Percentiles rank a stretch among this genome's conserved stretches.
These are phyloP conservation scores for Pythium scleroteichum DNA, from an alignment of 352 stramenopile genomes.

Conservation along the genomic window DNA sequence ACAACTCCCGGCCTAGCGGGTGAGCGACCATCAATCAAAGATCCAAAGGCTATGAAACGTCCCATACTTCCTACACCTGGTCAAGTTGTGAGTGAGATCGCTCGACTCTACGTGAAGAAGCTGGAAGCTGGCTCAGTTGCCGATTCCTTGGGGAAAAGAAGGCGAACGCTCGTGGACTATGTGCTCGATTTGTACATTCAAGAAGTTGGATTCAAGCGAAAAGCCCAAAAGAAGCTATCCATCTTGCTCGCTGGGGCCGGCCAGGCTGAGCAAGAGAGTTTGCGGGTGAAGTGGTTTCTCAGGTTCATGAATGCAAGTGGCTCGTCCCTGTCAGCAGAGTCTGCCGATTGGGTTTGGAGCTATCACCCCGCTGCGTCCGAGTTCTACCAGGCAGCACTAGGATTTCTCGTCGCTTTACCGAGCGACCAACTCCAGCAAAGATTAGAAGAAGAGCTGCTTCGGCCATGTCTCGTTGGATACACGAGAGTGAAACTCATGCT, in stretches of 20 bases:
- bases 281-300: constrained; percentile 69
- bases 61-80: constrained; percentile 17
- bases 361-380: constrained; percentile 48
- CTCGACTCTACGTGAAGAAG: constrained; percentile 64
- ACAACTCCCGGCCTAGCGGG: constrained; percentile 3
- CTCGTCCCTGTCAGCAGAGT: background rate
- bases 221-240: constrained; percentile 57
- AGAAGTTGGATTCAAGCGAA: constrained; percentile 63
- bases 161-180: constrained; percentile 49
- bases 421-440: constrained; percentile 37
- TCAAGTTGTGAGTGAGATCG: constrained; percentile 57
- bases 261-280: constrained; percentile 42
- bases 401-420: constrained; percentile 42
- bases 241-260: constrained; percentile 49
- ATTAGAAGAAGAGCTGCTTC: constrained; percentile 50
- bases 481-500: constrained; percentile 41
- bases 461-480: constrained; percentile 47
- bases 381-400: constrained; percentile 55
- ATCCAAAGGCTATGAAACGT: background rate
- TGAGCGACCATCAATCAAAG: constrained; percentile 8
- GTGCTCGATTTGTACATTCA: constrained; percentile 56
- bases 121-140: constrained; percentile 42
- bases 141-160: constrained; percentile 38
- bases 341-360: constrained; percentile 15
- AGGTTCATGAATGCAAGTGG: constrained; percentile 45